Percentiles rank a stretch among this genome's conserved stretches.
phyloP scores from a whole-genome alignment of 2,329 filamentous ascomycete species.

The Colletotrichum eleusines region DNA sequence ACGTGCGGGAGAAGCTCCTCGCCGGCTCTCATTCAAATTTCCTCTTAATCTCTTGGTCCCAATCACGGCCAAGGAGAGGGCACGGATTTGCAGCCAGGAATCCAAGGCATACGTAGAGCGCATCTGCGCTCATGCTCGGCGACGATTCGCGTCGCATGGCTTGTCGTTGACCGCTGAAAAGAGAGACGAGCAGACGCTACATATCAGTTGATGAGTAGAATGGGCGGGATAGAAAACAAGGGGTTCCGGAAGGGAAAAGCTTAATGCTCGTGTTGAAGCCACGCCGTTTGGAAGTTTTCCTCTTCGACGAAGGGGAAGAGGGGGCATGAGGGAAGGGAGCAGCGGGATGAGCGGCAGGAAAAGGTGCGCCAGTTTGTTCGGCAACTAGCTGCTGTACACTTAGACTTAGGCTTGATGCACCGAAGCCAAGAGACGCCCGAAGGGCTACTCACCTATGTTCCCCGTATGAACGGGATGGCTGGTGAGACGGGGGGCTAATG shows the following conservation, averaged over 20 bases:
- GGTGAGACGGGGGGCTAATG: constrained; percentile 10
- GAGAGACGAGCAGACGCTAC: neutral
- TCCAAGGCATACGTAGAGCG: constrained; percentile 5
- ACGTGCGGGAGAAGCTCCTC: neutral
- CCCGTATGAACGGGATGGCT: neutral
- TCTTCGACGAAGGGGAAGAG: neutral
- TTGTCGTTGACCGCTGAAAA: neutral
- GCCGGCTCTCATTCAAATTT: neutral
- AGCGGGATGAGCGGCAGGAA: neutral
- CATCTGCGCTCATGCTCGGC: neutral
- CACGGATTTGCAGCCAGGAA: neutral
- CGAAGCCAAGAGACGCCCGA: neutral
- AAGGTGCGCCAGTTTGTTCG: neutral
- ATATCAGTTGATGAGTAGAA: neutral
- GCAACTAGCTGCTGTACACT: neutral
- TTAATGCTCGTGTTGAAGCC: neutral
- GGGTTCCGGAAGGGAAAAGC: neutral
- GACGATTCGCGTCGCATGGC: constrained; percentile 6
- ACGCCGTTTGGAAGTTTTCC: constrained; percentile 5
- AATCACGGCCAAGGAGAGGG: neutral
- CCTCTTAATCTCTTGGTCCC: neutral
- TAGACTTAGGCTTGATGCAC: neutral
- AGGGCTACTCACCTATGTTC: neutral
- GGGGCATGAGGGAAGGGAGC: neutral
- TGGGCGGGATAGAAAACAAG: neutral